Evolutionary conservation across 805 yeast genomes (phyloP), one percentile per base, ranked within the genome.

Genomic region (Starmerella vitae): DNA sequence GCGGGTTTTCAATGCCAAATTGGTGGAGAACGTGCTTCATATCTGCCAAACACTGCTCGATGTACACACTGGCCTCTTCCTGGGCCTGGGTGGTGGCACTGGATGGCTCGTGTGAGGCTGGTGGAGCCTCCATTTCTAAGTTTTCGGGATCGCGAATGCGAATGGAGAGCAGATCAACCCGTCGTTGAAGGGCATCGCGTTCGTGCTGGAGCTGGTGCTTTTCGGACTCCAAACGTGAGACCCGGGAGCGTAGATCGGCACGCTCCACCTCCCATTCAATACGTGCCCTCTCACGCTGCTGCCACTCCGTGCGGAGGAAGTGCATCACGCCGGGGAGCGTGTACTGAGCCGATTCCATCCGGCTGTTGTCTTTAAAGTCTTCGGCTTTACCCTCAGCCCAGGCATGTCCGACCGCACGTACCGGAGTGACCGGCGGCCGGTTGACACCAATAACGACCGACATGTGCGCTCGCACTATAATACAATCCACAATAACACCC

Each of bases 391-490:
- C 12, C 12, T 22, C 26, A 22, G 26, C 12, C 26, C 10, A 22
- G 26, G 26, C 26, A 22, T 22, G 26, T 22, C 26, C 10, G 26
- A 22, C 26, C 30, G 17, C 17, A 10, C 30, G 30, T 13, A 27
- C 7, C 30, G 34, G 25, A 19, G 17, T 7, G 34, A 31, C 25
- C 15, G 22, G 7, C 34, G 34, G 15, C 17, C 15, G n/a, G 21
- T 13, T 20, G 28, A 33, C 14, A 25, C 36, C 17, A 6, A 33
- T 15, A 47, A 54, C 20, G 55, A 50, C 28, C 44, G 49, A 24
- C 70, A 81, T 39, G 93, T 91, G 24, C 67, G 85, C 46, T 66
- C 71, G 35, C 95, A 84, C 59, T 91, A 91, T 58, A 91, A 91
- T 59, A 79, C 80, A 48, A 70, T 93, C 52, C 78, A 94, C 0